phyloP scores from a whole-genome alignment of 108 stramenopile species.

The Aurantiochytrium sp. region DNA sequence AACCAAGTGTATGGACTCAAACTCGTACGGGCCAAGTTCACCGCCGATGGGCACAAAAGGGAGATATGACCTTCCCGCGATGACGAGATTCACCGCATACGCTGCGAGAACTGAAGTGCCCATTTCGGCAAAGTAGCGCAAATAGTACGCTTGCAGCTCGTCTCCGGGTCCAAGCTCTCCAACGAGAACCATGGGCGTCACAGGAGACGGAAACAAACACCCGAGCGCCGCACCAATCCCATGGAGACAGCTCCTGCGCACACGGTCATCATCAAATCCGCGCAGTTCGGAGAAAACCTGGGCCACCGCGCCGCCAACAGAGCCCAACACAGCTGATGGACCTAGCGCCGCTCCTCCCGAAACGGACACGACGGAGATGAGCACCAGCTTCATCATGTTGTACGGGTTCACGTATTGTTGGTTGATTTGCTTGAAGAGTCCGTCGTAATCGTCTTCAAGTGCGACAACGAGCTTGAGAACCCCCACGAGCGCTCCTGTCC shows the following conservation, averaged over 20 bases:
- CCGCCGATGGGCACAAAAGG: background rate
- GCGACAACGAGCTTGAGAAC: background rate
- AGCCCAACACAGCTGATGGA: background rate
- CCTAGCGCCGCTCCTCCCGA: background rate
- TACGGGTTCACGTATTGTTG: background rate
- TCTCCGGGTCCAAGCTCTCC: background rate
- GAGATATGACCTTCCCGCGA: background rate
- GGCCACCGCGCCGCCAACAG: background rate
- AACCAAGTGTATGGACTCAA: background rate
- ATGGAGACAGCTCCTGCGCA: background rate
- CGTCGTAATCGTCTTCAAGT: background rate
- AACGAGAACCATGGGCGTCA: background rate
- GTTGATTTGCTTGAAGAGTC: background rate
- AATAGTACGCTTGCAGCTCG: background rate
- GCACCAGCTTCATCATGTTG: background rate
- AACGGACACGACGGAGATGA: background rate
- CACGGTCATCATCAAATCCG: background rate
- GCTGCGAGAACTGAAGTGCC: background rate
- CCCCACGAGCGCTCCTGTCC: background rate
- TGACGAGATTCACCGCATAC: background rate
- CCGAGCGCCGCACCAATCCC: background rate
- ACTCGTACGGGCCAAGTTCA: background rate
- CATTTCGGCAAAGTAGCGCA: background rate
- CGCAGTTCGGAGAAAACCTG: background rate
- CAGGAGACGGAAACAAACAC: background rate